phyloP scores from a whole-genome alignment of 2,329 filamentous ascomycete genomes.

The Zalaria sp. region DNA sequence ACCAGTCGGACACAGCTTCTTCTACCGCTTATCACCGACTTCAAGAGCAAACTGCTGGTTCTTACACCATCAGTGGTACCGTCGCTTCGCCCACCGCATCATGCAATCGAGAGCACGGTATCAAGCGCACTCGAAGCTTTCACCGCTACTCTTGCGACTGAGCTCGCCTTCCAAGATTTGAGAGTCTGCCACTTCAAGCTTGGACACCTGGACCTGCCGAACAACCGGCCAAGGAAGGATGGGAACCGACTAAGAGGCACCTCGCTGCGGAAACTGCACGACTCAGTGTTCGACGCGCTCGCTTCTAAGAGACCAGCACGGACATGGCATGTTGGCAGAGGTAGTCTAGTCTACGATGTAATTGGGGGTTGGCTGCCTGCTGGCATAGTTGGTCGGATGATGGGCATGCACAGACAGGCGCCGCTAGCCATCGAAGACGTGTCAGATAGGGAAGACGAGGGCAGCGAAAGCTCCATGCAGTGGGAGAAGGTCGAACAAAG shows the following conservation, averaged over 20 bases:
- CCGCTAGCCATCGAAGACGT: conserved; percentile 14
- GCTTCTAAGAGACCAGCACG: conserved; percentile 45
- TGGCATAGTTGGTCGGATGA: conserved; percentile 79
- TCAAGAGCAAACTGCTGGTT: conserved; percentile 54
- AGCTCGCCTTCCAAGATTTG: conserved; percentile 62
- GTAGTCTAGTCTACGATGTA: conserved; percentile 70
- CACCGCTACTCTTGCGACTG: conserved; percentile 62
- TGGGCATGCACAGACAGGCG: conserved; percentile 44
- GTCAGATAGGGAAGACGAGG: conserved; percentile 14
- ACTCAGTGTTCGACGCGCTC: conserved; percentile 81
- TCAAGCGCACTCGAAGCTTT: conserved; percentile 79
- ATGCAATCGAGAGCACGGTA: conserved; percentile 75
- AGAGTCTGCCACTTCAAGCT: conserved; percentile 79
- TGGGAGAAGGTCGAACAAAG: conserved; percentile 29
- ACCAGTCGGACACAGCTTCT: conserved; percentile 82
- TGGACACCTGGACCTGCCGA: conserved; percentile 75
- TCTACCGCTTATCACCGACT: conserved; percentile 41
- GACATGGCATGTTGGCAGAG: conserved; percentile 68
- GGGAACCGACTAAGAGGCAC: conserved; percentile 32
- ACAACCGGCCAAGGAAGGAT: conserved; percentile 27
- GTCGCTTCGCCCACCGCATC: conserved; percentile 66
- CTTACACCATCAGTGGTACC: conserved; percentile 70
- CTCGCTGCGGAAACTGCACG: conserved; percentile 65
- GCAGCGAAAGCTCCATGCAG: conserved; percentile 28
- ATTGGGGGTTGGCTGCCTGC: conserved; percentile 70